These are phyloP conservation scores for Ceratocystis destructans DNA, from an alignment of 2,329 filamentous ascomycete species.

Conservation along the genomic window DNA sequence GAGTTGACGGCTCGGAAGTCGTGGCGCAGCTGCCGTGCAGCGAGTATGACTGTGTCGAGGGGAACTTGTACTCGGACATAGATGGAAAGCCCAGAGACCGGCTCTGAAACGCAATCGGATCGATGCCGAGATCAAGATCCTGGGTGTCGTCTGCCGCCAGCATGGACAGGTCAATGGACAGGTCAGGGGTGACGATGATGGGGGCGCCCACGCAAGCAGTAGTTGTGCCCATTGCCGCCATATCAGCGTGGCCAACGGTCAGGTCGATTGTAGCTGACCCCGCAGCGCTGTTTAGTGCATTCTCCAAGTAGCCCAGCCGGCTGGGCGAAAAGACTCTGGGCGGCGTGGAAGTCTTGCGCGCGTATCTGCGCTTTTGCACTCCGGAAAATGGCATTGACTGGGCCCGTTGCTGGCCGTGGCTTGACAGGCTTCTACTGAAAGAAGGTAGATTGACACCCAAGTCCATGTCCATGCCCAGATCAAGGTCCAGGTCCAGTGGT, in stretches of 20 bases:
- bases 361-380: constrained; percentile 10
- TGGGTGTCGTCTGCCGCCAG: not conserved
- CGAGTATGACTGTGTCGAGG: constrained; percentile 8
- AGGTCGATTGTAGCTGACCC: not conserved
- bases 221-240: not conserved
- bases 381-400: constrained; percentile 1
- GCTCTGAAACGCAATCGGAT: not conserved
- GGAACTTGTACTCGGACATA: constrained; percentile 6
- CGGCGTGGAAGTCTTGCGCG: not conserved
- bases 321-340: not conserved
- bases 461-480: not conserved
- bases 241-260: not conserved
- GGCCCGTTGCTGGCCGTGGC: not conserved
- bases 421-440: constrained; percentile 34
- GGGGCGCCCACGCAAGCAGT: not conserved
- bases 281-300: not conserved
- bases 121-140: not conserved
- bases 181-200: not conserved
- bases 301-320: not conserved
- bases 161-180: not conserved
- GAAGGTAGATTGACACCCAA: not conserved
- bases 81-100: constrained; percentile 2
- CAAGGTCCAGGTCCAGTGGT: not conserved
- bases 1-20: not conserved
- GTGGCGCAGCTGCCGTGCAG: constrained; percentile 26